phyloP scores from a whole-genome alignment of 768 basidiomycete genomes.

The Suillus discolor region DNA sequence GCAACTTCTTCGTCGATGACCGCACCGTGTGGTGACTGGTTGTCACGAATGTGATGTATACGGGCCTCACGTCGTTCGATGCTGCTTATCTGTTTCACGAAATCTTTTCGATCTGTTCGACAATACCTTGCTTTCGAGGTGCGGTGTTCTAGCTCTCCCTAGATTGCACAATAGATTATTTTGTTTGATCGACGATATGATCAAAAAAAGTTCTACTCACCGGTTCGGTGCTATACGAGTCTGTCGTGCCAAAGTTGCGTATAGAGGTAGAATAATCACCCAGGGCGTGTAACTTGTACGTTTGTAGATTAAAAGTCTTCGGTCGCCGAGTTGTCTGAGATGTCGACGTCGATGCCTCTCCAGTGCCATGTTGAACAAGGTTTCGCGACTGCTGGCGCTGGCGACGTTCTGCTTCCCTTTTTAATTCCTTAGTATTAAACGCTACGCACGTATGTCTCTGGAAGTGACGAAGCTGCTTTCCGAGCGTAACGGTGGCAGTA shows the following conservation, averaged over 20 bases:
- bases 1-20: neutral
- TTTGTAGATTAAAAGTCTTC: conserved; percentile 30
- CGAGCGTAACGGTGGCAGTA: conserved; percentile 15
- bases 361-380: neutral
- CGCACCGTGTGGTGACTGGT: neutral
- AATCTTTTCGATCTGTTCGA: conserved; percentile 10
- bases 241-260: conserved; percentile 32
- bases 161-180: no score
- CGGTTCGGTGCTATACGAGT: conserved; percentile 34
- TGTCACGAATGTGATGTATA: conserved; percentile 3
- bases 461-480: conserved; percentile 26
- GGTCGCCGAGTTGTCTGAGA: neutral
- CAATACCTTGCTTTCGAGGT: conserved; percentile 13
- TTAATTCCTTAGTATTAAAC: conserved; percentile 24
- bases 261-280: conserved; percentile 33
- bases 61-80: neutral
- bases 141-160: conserved; percentile 23
- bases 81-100: neutral
- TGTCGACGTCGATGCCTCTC: neutral
- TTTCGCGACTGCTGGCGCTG: neutral
- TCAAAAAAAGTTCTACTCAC: conserved; percentile 20
- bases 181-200: no score
- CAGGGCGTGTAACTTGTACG: conserved; percentile 36
- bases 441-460: conserved; percentile 16
- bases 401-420: conserved; percentile 8